Base-by-base conservation (phyloP, 2,329 filamentous ascomycete genomes). In the Myriosclerotinia curreyana region DNA sequence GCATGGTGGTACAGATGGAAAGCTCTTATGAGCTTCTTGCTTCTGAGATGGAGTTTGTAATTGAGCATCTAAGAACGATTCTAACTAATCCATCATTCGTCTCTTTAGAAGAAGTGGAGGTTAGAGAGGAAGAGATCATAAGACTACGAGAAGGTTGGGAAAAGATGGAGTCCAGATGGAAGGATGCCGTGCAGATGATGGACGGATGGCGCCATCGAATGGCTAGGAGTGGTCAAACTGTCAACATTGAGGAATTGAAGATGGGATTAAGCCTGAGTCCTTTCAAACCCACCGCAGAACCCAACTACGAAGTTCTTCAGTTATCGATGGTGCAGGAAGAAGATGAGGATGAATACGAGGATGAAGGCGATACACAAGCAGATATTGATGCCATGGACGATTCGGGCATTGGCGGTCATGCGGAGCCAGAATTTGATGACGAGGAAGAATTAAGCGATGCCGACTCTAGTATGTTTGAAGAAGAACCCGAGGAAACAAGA, bases 11-110 rank as follows among this genome's bases (percentile, higher is more conserved):
- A 36, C 67, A 64, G 64, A 70, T 68, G 67, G 75, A 71, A 65
- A 70, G 60, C 64, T 73, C 79, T 52, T 80, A 91, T 70, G 89
- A 93, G 52, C 83, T 80, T 7, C 77, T 98, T 66, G 86, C 89
- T 0, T 74, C 78, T 11, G 90, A 96, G 68, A 85, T 97, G 77
- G 88, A 93, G 61, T 80, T 80, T 8, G 87, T 96, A 12, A 81
- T 98, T 66, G 86, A 90, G 42, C 92, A 96, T 73, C 83, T 99
- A 68, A 85, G 90, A 69, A 89, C 84, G 2, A 85, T 99, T 46
- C 81, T 99, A 52, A 97, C 92, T 11, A 98, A 98, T 73, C 95
- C 95, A 1, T 96, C 93, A 2, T 99, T 98, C 75, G 95, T 97
- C 17, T 91, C 94, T 0, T 86, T 98, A 28, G 95, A 98, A 71